A percentile compares a stretch with the other conserved stretches of the same genome.
These are phyloP conservation scores for Aspergillus novofumigatus DNA, from an alignment of 2,329 filamentous ascomycete species.

Conservation along the genomic window DNA sequence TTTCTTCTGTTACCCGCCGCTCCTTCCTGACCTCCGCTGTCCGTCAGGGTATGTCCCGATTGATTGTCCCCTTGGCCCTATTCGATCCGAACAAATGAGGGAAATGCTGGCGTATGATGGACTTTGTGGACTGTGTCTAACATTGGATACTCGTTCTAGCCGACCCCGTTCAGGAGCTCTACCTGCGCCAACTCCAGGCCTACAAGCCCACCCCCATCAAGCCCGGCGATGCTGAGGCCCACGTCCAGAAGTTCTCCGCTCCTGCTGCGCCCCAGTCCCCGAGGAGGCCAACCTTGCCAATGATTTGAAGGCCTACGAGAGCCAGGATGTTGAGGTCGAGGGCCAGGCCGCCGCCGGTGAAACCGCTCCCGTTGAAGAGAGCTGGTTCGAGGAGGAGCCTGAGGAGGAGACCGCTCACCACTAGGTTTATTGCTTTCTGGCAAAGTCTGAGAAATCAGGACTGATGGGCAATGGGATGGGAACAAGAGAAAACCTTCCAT, in stretches of 20 bases:
- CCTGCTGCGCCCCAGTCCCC: conserved; percentile 78
- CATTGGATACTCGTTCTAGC: conserved; percentile 51
- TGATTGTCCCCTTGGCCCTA: conserved; percentile 20
- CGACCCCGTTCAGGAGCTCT: conserved; percentile 96
- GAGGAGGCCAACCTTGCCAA: conserved; percentile 91
- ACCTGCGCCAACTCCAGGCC: conserved; percentile 90
- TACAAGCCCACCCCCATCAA: conserved; percentile 87
- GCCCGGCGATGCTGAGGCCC: conserved; percentile 79
- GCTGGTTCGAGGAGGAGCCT: conserved; percentile 79
- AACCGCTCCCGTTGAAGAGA: conserved; percentile 59
- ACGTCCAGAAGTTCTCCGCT: conserved; percentile 80
- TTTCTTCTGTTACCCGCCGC: conserved; percentile 53
- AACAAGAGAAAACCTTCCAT: conserved; percentile 15
- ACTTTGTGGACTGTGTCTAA: conserved; percentile 13
- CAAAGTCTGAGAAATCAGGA: conserved; percentile 27
- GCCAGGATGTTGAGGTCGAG: conserved; percentile 89
- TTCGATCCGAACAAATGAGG: not conserved
- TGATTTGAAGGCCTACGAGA: conserved; percentile 92
- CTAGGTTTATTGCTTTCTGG: conserved; percentile 30
- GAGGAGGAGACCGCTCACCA: conserved; percentile 47
- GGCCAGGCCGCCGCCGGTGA: conserved; percentile 66
- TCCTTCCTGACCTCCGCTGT: conserved; percentile 60
- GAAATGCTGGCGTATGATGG: not conserved
- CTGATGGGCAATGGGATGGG: conserved; percentile 19
- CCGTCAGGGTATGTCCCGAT: conserved; percentile 55